Conservation (phyloP, 2,329 filamentous ascomycete species). For the Pleomassaria siparia region DNA sequence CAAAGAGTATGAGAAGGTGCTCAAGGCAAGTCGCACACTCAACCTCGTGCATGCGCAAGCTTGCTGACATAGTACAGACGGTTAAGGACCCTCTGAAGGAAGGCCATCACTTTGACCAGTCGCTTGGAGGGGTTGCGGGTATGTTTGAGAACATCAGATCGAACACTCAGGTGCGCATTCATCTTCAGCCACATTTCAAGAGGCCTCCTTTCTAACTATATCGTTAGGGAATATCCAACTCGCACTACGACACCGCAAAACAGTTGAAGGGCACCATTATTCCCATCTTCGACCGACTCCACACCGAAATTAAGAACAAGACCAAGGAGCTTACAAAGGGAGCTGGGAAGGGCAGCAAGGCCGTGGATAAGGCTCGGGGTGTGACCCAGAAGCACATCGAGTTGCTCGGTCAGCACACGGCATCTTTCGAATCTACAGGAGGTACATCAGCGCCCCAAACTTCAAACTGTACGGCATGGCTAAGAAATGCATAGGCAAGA, state of each 20-base stretch:
- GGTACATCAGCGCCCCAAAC: slow-evolving; percentile 42
- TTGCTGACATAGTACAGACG: slow-evolving; percentile 56
- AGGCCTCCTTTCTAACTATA: neutral
- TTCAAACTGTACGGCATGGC: neutral
- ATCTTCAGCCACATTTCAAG: neutral
- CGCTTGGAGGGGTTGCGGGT: slow-evolving; percentile 80
- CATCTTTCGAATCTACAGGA: slow-evolving; percentile 73
- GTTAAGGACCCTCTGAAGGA: slow-evolving; percentile 84
- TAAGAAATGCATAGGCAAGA: slow-evolving; percentile 43
- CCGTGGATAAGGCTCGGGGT: slow-evolving; percentile 85
- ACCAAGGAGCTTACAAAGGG: slow-evolving; percentile 83
- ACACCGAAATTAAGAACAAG: slow-evolving; percentile 97
- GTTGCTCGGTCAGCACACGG: slow-evolving; percentile 82
- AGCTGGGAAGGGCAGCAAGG: slow-evolving; percentile 81
- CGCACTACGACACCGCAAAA: slow-evolving; percentile 89
- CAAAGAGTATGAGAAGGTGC: slow-evolving; percentile 92
- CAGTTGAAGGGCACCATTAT: slow-evolving; percentile 82
- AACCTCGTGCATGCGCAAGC: slow-evolving; percentile 11
- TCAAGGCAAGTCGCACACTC: slow-evolving; percentile 64
- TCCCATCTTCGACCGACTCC: slow-evolving; percentile 84
- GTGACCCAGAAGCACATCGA: slow-evolving; percentile 95
- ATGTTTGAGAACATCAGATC: slow-evolving; percentile 92
- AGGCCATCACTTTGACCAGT: slow-evolving; percentile 90
- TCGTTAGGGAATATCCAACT: slow-evolving; percentile 74
- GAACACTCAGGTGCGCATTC: slow-evolving; percentile 70